phyloP scores from a whole-genome alignment of 345 rosid species.

The Eucalyptus cloeziana region DNA sequence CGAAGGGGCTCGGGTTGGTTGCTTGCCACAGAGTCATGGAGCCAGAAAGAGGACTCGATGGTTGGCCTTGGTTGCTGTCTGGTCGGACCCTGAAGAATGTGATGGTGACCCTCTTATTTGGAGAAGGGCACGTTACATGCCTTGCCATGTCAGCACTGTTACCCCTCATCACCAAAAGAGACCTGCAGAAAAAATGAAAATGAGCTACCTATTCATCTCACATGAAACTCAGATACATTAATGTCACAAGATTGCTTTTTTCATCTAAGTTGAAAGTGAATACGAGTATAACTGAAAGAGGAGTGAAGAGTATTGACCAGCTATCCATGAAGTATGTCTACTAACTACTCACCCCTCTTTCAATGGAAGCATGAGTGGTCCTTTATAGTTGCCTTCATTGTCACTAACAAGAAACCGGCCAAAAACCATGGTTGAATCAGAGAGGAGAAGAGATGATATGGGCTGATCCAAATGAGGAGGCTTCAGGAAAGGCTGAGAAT shows the following conservation, averaged over 20 bases:
- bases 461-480: constrained; percentile 99
- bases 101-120: constrained; percentile 61
- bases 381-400: constrained; percentile 77
- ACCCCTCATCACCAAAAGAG: constrained; percentile 89
- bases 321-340: not conserved
- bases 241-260: no score
- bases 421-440: constrained; percentile 82
- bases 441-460: constrained; percentile 71
- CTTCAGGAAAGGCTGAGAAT: constrained; percentile 90
- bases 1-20: constrained; percentile 31
- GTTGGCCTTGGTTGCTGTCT: constrained; percentile 38
- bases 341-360: constrained; percentile 55
- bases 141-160: constrained; percentile 91
- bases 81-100: constrained; percentile 87
- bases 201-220: not conserved
- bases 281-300: not conserved
- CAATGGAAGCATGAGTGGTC: constrained; percentile 65
- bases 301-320: not conserved
- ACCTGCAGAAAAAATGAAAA: constrained; percentile 20
- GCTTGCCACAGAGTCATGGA: constrained; percentile 67
- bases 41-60: constrained; percentile 40
- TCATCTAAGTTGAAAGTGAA: not conserved
- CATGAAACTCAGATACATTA: not conserved
- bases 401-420: constrained; percentile 77
- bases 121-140: constrained; percentile 78